Base-by-base conservation (phyloP, 1,139 yeast species). In the Meyerozyma athensensis region DNA sequence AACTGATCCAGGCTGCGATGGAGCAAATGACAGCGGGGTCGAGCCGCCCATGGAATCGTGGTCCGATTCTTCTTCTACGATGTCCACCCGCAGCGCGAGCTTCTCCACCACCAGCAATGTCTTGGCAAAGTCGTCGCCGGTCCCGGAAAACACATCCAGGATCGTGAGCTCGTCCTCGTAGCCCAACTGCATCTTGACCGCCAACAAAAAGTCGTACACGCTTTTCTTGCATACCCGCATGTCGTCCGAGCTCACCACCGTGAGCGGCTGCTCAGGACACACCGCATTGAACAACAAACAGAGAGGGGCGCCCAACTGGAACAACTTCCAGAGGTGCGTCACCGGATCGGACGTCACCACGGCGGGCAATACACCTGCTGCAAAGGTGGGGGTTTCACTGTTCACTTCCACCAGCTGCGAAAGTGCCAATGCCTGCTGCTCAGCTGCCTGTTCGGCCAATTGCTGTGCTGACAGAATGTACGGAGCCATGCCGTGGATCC, bases 251-350 rank as follows among this genome's bases (percentile, higher is more conserved):
- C 81, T 75, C 7, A 81, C 74, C 26, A 81, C 72, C 7, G 75
- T 70, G 37, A 67, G 55, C 37, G 61, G 44, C 58, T 70, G 51
- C 30, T 61, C 61, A 12, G 66, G 52, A 28, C 54, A 52, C 22
- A 82, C 63, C 20, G 71, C 61, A 61, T 92, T 90, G 68, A 84
- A 86, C 7, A 92, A 65, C 35, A 86, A 75, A 59, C 98, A 90
- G 36, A 92, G 70, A 5, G 97, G 95, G 2, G 95, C 84, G 6
- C 98, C 98, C 52, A 86, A 89, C 50, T 92, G 94, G 53, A 92
- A 82, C 34, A 92, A 67, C 49, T 86, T 82, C 80, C 96, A 86
- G 36, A 92, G 61, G 47, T 87, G 90, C 1, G 97, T 87, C 2
- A 86, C 97, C 2, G 98, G 97, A 55, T 92, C 99, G 50, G 86